Base-by-base conservation (phyloP, 2,329 filamentous ascomycete species). In the Bipolaris gigantea region DNA sequence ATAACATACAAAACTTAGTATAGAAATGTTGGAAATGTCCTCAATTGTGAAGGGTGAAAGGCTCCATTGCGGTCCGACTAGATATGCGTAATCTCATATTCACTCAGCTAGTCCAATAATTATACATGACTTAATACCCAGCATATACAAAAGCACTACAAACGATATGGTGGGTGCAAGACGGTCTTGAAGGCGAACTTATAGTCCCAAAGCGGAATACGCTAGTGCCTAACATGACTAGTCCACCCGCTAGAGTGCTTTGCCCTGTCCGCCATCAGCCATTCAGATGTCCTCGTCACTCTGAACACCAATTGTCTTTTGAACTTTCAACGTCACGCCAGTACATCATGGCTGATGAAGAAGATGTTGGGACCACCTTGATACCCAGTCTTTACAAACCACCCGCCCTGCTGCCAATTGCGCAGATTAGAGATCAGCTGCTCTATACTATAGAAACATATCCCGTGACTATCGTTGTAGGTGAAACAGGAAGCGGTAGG, bases 341-440 rank as follows among this genome's bases (percentile, higher is more conserved):
- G n/a, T 32, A 30, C 15, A 35, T 13, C 32, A 73, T 72, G 70
- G 63, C 69, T 8, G 68, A 65, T 42, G 79, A 65, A 49, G 61
- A 64, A 50, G 79, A 79, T 42, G 60, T 78, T 13, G 75, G 76
- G 3, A 70, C 76, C 8, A 69, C 75, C 15, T 81, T 85, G 61
- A 93, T 97, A 55, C 88, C 91, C 19, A 86, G 90, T 18, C 80
- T 97, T 15, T 89, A 97, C 75, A 96, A 94, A 70, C 92, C 93
- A 0, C 79, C 91, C 4, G 83, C 88, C 7, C 79, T 97, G 2
- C 81, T 99, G 2, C 93, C 94, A 0, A 97, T 99, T 57, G 85
- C 92, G 30, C 89, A 89, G 62, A 88, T 97, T 65, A 86, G 85
- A 59, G 82, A 94, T 52, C 85, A 82, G 49, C 79, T 99, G 1